These are phyloP conservation scores for Clausena lansium DNA, from an alignment of 345 rosid species.

Conservation along the genomic window DNA sequence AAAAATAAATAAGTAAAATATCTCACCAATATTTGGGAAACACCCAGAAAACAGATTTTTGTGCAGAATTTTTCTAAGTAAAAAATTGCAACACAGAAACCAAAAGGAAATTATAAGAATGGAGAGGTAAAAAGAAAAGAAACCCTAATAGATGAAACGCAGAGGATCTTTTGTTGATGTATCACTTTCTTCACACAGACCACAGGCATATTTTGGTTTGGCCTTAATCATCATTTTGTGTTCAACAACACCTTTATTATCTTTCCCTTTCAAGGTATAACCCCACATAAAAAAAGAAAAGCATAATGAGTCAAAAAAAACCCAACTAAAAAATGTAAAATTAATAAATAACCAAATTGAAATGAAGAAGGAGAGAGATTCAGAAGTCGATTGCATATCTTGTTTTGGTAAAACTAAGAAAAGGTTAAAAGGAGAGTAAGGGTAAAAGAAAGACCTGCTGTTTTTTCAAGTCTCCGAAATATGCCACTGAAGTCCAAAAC, in stretches of 20 bases:
- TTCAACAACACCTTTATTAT: not conserved
- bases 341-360: not conserved
- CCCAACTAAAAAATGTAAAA: no score
- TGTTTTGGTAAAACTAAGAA: slow-evolving; percentile 16
- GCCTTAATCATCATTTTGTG: not conserved
- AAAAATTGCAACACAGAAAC: not conserved
- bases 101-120: not conserved
- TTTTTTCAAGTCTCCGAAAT: not conserved
- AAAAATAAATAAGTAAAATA: not conserved
- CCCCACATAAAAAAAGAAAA: not conserved
- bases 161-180: slow-evolving; percentile 14
- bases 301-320: not conserved
- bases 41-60: not conserved
- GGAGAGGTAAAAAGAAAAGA: not conserved
- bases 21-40: slow-evolving; percentile 14
- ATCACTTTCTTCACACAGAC: slow-evolving; percentile 17
- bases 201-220: not conserved
- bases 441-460: no score
- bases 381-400: not conserved
- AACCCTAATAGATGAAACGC: slow-evolving; percentile 23
- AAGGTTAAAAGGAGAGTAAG: not conserved
- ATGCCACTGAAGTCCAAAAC: not conserved
- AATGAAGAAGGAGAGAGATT: not conserved
- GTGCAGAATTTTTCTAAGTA: not conserved
- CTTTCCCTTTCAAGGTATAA: not conserved